Conservation (phyloP, 192 early-diverging fungal species). For the Coemansia guatemalensis region DNA sequence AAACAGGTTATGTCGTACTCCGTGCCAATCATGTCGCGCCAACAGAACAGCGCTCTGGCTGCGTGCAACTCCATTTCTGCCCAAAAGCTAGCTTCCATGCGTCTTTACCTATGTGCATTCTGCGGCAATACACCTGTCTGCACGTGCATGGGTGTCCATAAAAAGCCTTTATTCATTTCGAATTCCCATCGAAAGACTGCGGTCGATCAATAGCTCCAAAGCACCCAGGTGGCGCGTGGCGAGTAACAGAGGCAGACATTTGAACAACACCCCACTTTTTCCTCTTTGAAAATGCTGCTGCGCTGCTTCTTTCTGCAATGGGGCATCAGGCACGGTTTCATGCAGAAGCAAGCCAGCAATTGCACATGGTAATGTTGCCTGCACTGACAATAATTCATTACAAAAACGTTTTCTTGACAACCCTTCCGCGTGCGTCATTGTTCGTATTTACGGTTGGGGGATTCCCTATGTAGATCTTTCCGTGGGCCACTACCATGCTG, state of each 20-base stretch:
- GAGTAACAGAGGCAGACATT: neutral
- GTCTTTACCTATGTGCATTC: neutral
- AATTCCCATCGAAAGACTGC: neutral
- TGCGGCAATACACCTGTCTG: neutral
- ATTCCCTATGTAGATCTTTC: slow-evolving; percentile 45
- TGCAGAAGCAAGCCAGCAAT: neutral
- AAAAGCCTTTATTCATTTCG: neutral
- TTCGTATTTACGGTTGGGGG: neutral
- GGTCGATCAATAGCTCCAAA: slow-evolving; percentile 4
- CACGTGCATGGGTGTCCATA: no score
- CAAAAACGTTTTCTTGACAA: slow-evolving; percentile 2
- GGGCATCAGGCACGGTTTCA: neutral
- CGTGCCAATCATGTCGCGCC: neutral
- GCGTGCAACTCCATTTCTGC: neutral
- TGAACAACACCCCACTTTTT: neutral
- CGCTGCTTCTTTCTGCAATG: neutral
- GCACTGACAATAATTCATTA: neutral
- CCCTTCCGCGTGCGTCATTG: neutral
- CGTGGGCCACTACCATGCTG: slow-evolving; percentile 44
- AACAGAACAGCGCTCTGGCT: neutral
- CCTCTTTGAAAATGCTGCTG: neutral
- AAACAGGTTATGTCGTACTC: neutral
- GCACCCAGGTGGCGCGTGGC: neutral
- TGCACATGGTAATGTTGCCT: neutral
- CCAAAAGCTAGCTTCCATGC: neutral